These are phyloP conservation scores for Quercus lobata DNA, from an alignment of 331 rosid species.

Conservation along the genomic window DNA sequence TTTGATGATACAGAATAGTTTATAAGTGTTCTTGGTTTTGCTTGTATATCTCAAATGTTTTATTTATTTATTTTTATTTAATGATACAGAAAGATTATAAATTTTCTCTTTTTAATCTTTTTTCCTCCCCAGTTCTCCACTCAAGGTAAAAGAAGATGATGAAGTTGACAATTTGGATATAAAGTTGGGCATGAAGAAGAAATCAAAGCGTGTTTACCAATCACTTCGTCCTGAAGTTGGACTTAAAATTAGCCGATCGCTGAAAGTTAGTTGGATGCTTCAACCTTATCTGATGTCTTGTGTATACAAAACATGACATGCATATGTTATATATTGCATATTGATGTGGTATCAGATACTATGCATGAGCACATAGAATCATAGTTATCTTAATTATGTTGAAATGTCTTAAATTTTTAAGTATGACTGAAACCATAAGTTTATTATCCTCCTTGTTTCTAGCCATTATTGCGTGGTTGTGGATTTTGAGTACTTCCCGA, in stretches of 20 bases:
- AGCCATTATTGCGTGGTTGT: neutral
- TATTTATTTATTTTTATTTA: neutral
- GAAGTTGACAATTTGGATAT: conserved; percentile 90
- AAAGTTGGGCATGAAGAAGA: conserved; percentile 68
- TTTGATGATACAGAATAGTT: conserved; percentile 1
- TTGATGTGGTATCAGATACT: neutral
- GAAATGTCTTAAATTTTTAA: neutral
- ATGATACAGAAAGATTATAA: neutral
- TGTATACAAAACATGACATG: conserved; percentile 1
- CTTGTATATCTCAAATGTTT: neutral
- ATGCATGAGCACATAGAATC: neutral
- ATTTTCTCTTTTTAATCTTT: neutral
- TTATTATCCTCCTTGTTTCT: neutral
- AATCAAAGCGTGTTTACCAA: conserved; percentile 83
- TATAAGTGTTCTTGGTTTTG: neutral
- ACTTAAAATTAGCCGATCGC: conserved; percentile 86
- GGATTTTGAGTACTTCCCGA: neutral
- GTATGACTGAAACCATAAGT: neutral
- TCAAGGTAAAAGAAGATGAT: conserved; percentile 82
- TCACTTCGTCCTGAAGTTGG: conserved; percentile 92
- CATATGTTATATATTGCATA: neutral
- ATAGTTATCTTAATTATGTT: neutral
- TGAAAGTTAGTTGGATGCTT: conserved; percentile 78
- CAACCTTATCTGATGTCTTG: conserved; percentile 13
- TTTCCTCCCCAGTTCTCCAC: conserved; percentile 58